Evolutionary conservation across 2,329 filamentous ascomycete species (phyloP).

Genomic region (Calonectria naviculata): DNA sequence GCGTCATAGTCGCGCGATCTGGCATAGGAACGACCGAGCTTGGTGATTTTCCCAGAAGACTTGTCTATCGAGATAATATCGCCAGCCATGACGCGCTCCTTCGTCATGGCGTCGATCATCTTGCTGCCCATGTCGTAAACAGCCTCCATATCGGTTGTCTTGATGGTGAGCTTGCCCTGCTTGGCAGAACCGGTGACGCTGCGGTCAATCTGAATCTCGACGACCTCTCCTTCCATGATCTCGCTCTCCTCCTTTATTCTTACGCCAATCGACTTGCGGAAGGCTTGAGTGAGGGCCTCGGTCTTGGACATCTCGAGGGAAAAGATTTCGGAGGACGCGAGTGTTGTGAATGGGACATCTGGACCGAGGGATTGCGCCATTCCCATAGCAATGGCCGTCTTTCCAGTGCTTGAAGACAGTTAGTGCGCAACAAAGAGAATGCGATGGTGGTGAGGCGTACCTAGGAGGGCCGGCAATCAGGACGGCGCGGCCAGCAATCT

Average conservation of each 20-base stretch:
- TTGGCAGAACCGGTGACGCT: slow-evolving; percentile 97
- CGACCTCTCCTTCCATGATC: slow-evolving; percentile 98
- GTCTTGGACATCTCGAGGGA: slow-evolving; percentile 99
- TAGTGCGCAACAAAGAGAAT: slow-evolving; percentile 23
- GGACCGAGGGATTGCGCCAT: slow-evolving; percentile 96
- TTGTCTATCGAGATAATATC: slow-evolving; percentile 99
- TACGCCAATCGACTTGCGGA: slow-evolving; percentile 97
- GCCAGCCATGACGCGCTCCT: slow-evolving; percentile 98
- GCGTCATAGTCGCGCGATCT: slow-evolving; percentile 98
- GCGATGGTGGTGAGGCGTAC: slow-evolving; percentile 50
- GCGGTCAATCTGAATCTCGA: slow-evolving; percentile 98
- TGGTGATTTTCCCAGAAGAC: slow-evolving; percentile 97
- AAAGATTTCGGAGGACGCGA: slow-evolving; percentile 97
- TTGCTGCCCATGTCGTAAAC: slow-evolving; percentile 99
- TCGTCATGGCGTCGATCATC: slow-evolving; percentile 99
- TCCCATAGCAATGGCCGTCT: slow-evolving; percentile 98
- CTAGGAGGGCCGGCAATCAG: slow-evolving; percentile 94
- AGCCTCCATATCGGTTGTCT: slow-evolving; percentile 99
- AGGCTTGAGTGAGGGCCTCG: slow-evolving; percentile 97
- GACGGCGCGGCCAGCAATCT: slow-evolving; percentile 95
- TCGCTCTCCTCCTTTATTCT: slow-evolving; percentile 99
- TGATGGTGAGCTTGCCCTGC: slow-evolving; percentile 99
- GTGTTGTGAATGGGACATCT: slow-evolving; percentile 96
- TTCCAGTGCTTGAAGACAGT: slow-evolving; percentile 78
- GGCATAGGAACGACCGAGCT: slow-evolving; percentile 93